phyloP scores from a whole-genome alignment of 108 stramenopile genomes.

The Skeletonema potamos region DNA sequence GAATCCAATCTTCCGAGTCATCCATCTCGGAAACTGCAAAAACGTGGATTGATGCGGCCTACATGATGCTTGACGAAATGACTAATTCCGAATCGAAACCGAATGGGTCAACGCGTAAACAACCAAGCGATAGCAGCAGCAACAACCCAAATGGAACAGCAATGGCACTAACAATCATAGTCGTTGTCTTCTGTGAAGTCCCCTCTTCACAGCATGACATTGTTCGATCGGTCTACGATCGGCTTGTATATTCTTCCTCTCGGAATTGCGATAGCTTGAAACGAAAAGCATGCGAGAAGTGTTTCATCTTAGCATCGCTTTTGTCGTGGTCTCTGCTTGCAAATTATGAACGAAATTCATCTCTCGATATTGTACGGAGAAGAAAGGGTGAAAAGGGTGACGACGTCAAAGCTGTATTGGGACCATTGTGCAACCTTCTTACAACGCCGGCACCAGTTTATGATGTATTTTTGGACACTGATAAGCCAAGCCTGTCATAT shows the following conservation, averaged over 20 bases:
- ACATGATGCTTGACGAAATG: constrained; percentile 34
- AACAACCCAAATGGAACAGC: constrained; percentile 21
- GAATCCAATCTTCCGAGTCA: constrained; percentile 6
- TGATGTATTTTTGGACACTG: constrained; percentile 1
- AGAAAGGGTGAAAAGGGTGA: constrained; percentile 1
- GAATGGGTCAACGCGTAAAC: neutral
- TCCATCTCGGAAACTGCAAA: constrained; percentile 22
- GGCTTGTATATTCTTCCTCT: constrained; percentile 13
- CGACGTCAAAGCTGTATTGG: constrained; percentile 7
- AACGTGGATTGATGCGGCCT: constrained; percentile 41
- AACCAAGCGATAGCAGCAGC: neutral
- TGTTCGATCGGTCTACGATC: constrained; percentile 26
- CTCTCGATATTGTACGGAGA: constrained; percentile 6
- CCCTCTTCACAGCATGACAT: constrained; percentile 35
- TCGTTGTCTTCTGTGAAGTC: constrained; percentile 38
- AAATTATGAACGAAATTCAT: constrained; percentile 5
- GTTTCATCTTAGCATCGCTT: constrained; percentile 20
- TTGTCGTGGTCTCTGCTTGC: constrained; percentile 33
- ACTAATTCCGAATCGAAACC: neutral
- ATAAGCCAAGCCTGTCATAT: constrained; percentile 15
- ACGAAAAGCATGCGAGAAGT: neutral
- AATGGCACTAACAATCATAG: constrained; percentile 32
- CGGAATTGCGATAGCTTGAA: neutral
- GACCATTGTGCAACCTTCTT: constrained; percentile 35
- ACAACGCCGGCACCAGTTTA: constrained; percentile 10